Conservation (phyloP, 106 monocot genomes). For the Iris macrosiphon region DNA sequence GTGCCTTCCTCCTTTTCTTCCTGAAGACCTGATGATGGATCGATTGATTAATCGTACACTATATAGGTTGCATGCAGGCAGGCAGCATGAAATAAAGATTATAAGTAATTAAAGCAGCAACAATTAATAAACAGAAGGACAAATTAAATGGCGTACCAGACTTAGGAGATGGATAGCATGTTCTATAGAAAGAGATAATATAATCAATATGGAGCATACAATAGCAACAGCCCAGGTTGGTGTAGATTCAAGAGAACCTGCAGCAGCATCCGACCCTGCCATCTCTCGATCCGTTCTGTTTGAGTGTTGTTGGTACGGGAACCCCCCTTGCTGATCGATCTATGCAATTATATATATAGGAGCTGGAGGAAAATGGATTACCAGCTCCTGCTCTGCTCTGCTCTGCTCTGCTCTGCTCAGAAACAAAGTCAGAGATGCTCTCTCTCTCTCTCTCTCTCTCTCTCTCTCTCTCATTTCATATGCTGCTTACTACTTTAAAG, state of each 20-base stretch:
- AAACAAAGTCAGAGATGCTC: not conserved
- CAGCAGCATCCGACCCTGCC: constrained; percentile 8
- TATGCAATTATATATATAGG: no score
- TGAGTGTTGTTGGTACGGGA: no score
- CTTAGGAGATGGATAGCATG: constrained; percentile 21
- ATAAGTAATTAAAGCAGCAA: not conserved
- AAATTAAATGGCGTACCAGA: constrained; percentile 17
- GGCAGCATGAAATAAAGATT: not conserved
- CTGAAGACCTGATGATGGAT: constrained; percentile 5
- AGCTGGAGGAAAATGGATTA: constrained; percentile 14
- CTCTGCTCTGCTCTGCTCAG: not conserved
- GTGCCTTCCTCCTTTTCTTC: constrained; percentile 14
- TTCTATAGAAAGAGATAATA: constrained; percentile 20
- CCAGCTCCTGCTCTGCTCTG: constrained; percentile 28
- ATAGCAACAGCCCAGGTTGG: constrained; percentile 42
- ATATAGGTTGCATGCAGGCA: not conserved
- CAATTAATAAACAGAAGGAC: not conserved
- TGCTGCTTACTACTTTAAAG: no score
- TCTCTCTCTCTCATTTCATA: no score
- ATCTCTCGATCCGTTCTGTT: no score
- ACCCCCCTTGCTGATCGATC: no score
- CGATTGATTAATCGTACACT: not conserved
- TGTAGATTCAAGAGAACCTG: constrained; percentile 16
- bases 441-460: no score
- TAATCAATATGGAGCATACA: constrained; percentile 21